Evolutionary conservation across 768 basidiomycete species (phyloP), one percentile per base, ranked within the genome.

Genomic region (Coprinopsis sp.): DNA sequence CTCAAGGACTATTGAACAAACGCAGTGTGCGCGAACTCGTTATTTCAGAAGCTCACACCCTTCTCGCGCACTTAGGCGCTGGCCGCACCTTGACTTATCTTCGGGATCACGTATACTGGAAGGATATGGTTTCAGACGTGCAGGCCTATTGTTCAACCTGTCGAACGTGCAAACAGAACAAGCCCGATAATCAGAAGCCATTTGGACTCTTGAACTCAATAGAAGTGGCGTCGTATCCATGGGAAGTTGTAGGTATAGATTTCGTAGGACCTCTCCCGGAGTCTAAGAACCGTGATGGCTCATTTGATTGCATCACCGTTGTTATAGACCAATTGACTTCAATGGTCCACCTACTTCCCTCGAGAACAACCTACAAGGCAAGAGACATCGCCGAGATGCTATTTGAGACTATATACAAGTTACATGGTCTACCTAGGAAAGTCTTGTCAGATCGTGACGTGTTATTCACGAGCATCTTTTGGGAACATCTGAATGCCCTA

Each of bases 1-100:
- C 61, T 2, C 52, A 60, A 19, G 37, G 57, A 4, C 14, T 24
- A 3, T 28, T 57, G 4, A 44, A 51, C 0, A 55, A 49, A 5
- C 19, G 54, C 4, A 52, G 33, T 0, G 25, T 64, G 0, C 42
- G 57, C 0, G 69, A 70, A 34, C 44, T 62, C 1, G 16, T 72
- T 0, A 70, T 72, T 0, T 43, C 51, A 0, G 67, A 70, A 18
- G 69, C 67, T 0, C 71, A 71, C 22, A 64, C 63, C 1, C 4
- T 71, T 0, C 45, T 71, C 12, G 70, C 67, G 0, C 69, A 71
- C 37, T 52, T 73, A 0, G 65, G 68, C 1, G 21, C 51, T 0
- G 19, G 16, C 3, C 72, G 71, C 34, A 72, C 67, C 0, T 5
- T 66, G 0, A 16, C 37, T 0, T 66, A 65, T 31, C 47, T 64